Evolutionary conservation across 176 grass and related monocot genomes (phyloP), one percentile per base, ranked within the genome.

Genomic region (Oryza officinalis): DNA sequence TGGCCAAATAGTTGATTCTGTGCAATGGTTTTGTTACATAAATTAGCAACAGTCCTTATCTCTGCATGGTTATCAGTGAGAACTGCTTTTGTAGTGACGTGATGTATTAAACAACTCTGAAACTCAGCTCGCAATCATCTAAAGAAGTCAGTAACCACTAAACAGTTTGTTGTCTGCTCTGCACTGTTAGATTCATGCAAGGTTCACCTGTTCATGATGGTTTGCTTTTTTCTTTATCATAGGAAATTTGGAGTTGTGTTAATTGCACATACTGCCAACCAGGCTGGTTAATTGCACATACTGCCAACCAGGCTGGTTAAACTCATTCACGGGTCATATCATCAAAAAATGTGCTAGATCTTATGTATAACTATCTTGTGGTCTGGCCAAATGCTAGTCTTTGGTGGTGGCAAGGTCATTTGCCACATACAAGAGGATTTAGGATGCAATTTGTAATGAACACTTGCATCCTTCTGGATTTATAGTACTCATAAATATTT

Each of bases 1-100:
- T n/a, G n/a, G n/a, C n/a, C n/a, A n/a, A n/a, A n/a, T 82, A 43
- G 43, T 13, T 73, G 20, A 88, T 83, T 75, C 64, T 57, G 27
- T n/a, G 5, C 45, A 79, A 67, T 23, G 37, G 9, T 7, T 73
- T 13, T 78, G 9, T 87, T 69, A 13, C 25, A 10, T 23, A 35
- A 30, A 67, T n/a, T 28, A 18, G 27, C 38, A 31, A 8, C 28
- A 33, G 38, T 28, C 11, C 31, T 11, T 66, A 3, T 40, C n/a
- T n/a, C 71, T 77, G 18, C 59, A 27, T 43, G 15, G 6, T 82
- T 73, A 15, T 82, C 40, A 63, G 6, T 61, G n/a, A 20, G 13
- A 68, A 54, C 6, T 81, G 13, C 20, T 87, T 27, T 46, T 27
- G 6, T 87, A 61, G 57, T 61, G 57, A 25, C 9, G 0, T 61